phyloP scores from a whole-genome alignment of 73 alveolate species.

The Tetrahymena elliotti region DNA sequence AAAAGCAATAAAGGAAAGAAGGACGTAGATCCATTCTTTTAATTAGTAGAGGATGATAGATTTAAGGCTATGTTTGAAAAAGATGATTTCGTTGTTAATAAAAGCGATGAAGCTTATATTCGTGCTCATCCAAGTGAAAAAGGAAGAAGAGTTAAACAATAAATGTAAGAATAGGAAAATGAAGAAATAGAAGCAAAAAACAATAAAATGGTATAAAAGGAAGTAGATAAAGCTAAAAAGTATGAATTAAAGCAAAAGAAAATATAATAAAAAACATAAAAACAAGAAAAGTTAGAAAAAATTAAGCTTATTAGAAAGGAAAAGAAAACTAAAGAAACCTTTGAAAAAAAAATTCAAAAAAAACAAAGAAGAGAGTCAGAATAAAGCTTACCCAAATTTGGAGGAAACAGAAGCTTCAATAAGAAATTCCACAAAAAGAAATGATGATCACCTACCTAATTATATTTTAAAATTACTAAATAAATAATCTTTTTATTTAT shows the following conservation, averaged over 20 bases:
- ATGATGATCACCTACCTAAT: neutral
- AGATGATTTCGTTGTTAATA: constrained; percentile 57
- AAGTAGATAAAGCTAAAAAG: neutral
- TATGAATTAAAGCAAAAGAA: neutral
- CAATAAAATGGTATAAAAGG: neutral
- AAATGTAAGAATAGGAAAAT: neutral
- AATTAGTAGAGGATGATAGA: constrained; percentile 54
- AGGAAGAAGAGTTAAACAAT: neutral
- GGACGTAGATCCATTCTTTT: constrained; percentile 21
- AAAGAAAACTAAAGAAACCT: neutral
- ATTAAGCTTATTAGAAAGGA: neutral
- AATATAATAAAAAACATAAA: neutral
- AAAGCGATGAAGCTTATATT: neutral
- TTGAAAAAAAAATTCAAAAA: neutral
- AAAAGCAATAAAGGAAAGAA: constrained; percentile 35
- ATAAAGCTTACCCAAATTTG: neutral
- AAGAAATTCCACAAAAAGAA: neutral
- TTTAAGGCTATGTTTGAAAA: constrained; percentile 46
- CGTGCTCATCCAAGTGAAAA: constrained; percentile 38
- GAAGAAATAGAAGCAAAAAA: neutral
- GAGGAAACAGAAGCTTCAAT: neutral
- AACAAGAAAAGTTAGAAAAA: neutral
- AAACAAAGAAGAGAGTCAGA: neutral
- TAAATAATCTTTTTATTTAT: neutral
- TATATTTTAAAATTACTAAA: neutral